Conservation (phyloP, 768 basidiomycete species). For the Suillus subalutaceus region DNA sequence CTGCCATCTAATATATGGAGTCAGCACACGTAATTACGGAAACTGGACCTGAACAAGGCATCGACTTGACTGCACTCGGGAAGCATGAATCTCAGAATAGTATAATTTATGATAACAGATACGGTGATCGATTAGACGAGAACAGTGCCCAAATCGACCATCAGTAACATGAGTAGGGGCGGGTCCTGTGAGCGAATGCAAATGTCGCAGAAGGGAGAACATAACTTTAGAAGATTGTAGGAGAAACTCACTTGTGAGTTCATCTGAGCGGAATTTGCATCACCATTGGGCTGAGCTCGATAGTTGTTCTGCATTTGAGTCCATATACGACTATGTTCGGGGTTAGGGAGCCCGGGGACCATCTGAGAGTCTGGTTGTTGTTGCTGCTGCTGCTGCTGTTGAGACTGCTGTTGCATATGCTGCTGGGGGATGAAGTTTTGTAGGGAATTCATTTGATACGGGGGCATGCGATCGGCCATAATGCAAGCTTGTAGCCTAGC, state of each 20-base stretch:
- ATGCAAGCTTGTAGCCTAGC: slow-evolving; percentile 35
- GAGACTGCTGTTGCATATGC: slow-evolving; percentile 41
- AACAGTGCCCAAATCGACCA: slow-evolving; percentile 8
- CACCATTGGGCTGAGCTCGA: slow-evolving; percentile 44
- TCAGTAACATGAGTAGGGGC: slow-evolving; percentile 14
- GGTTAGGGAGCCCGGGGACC: slow-evolving; percentile 44
- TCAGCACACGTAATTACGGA: slow-evolving; percentile 27
- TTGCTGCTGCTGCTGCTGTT: slow-evolving; percentile 41
- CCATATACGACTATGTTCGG: slow-evolving; percentile 61
- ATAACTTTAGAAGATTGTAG: slow-evolving; percentile 4
- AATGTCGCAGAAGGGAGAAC: slow-evolving; percentile 16
- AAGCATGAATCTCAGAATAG: slow-evolving; percentile 7
- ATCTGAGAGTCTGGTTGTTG: slow-evolving; percentile 39
- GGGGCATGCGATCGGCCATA: slow-evolving; percentile 66
- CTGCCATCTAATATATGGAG: slow-evolving; percentile 43
- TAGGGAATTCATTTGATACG: slow-evolving; percentile 56
- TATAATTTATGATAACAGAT: slow-evolving; percentile 20
- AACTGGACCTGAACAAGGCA: slow-evolving; percentile 11
- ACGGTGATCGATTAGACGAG: slow-evolving; percentile 8
- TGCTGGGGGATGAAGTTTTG: slow-evolving; percentile 47
- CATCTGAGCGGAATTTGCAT: slow-evolving; percentile 42
- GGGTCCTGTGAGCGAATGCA: slow-evolving; percentile 21
- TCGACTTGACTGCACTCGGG: slow-evolving; percentile 12
- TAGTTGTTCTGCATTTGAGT: slow-evolving; percentile 48
- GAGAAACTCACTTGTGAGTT: slow-evolving; percentile 50